A percentile compares a stretch with the other conserved stretches of the same genome.
phyloP scores from a whole-genome alignment of 495 filamentous ascomycete species.

The Hypoxylon crocopeplum region DNA sequence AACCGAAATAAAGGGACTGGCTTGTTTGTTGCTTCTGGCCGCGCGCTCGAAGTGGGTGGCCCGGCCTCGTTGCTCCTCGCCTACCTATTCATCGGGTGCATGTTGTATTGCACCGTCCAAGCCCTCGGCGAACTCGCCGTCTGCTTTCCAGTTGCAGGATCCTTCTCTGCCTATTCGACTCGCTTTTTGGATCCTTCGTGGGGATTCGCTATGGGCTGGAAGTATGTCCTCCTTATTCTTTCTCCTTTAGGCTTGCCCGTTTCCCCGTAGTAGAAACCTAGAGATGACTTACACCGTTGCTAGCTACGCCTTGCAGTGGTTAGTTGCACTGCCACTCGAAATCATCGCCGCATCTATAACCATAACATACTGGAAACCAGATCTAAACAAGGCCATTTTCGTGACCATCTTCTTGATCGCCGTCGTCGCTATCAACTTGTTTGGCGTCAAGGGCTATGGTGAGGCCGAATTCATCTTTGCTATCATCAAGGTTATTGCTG shows the following conservation, averaged over 20 bases:
- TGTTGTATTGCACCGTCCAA: conserved; percentile 92
- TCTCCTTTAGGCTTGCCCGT: no score
- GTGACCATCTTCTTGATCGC: conserved; percentile 80
- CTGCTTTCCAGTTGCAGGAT: conserved; percentile 87
- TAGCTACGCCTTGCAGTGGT: conserved; percentile 93
- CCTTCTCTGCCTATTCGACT: conserved; percentile 91
- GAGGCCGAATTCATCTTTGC: conserved; percentile 92
- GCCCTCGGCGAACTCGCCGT: conserved; percentile 93
- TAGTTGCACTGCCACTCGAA: conserved; percentile 86
- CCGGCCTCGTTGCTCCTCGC: conserved; percentile 85
- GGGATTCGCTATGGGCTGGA: conserved; percentile 99
- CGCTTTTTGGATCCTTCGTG: conserved; percentile 93
- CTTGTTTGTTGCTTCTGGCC: conserved; percentile 87
- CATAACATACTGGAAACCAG: conserved; percentile 79
- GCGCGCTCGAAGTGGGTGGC: conserved; percentile 77
- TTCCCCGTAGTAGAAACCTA: conserved; percentile 7
- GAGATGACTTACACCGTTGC: conserved; percentile 10
- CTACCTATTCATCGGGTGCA: conserved; percentile 81
- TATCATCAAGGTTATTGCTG: conserved; percentile 82
- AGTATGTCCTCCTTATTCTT: conserved; percentile 54
- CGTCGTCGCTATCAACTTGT: conserved; percentile 83
- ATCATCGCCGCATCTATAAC: conserved; percentile 91
- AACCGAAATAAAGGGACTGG: conserved; percentile 69
- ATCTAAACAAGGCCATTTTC: conserved; percentile 76
- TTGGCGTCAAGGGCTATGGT: conserved; percentile 86